phyloP scores from a whole-genome alignment of 1,139 yeast genomes.

The Lodderomyces parapsilosis region DNA sequence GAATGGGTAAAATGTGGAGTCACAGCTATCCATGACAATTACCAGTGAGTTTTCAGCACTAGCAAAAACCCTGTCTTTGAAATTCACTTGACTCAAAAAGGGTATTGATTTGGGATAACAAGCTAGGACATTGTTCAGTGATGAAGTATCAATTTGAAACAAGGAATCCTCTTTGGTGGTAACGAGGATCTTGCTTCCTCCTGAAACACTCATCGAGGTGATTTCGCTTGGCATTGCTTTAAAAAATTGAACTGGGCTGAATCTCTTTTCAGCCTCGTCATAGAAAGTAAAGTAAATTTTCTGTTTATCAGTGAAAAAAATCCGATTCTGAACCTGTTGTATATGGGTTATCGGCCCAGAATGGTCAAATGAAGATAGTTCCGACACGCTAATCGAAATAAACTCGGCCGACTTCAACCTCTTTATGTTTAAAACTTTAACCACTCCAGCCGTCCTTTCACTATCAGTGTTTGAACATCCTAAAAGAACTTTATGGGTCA shows the following conservation, averaged over 20 bases:
- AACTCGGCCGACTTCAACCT: slow-evolving; percentile 20
- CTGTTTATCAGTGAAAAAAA: slow-evolving; percentile 35
- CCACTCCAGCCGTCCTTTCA: slow-evolving; percentile 30
- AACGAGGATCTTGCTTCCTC: slow-evolving; percentile 25
- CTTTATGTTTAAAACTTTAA: slow-evolving; percentile 44
- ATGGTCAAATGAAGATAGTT: slow-evolving; percentile 37
- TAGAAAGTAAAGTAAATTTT: slow-evolving; percentile 39
- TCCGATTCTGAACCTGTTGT: slow-evolving; percentile 34
- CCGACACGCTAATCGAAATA: slow-evolving; percentile 24
- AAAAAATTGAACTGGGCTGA: slow-evolving; percentile 28
- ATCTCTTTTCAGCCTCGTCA: slow-evolving; percentile 34
- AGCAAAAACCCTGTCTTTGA: slow-evolving; percentile 27
- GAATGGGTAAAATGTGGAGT: not conserved
- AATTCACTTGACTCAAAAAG: slow-evolving; percentile 36
- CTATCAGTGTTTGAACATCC: slow-evolving; percentile 31
- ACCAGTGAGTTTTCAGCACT: slow-evolving; percentile 36
- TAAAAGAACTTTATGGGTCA: slow-evolving; percentile 38
- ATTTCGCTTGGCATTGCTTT: slow-evolving; percentile 38
- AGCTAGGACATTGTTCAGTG: not conserved
- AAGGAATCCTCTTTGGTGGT: slow-evolving; percentile 45
- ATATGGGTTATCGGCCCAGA: slow-evolving; percentile 36
- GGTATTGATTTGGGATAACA: slow-evolving; percentile 29
- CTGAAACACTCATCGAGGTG: slow-evolving; percentile 29
- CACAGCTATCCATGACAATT: not conserved
- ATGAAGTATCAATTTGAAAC: slow-evolving; percentile 30